Evolutionary conservation across 2,329 filamentous ascomycete species (phyloP), one percentile per base, ranked within the genome.

Genomic region (Dactylellina haptotyla): DNA sequence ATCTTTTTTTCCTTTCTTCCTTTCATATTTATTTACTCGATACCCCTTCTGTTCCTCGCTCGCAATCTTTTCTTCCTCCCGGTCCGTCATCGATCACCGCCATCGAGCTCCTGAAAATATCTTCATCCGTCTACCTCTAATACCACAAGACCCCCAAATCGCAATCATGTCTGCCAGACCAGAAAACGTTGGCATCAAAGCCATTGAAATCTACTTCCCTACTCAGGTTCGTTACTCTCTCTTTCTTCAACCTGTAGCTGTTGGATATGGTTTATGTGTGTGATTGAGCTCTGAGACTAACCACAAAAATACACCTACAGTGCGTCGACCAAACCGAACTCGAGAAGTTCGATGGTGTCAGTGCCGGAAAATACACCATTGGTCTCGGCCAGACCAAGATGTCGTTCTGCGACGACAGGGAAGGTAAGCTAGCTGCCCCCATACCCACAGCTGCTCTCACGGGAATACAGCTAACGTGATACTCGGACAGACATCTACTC

Each of bases 371-470:
- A 84, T 95, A 95, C 86, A 95, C 91, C 80, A 94, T 95, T 83
- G 91, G 91, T 82, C 89, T 95, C 66, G 91, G 91, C 79, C 91
- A 95, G 86, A 94, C 90, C 80, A 92, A 91, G 84, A 95, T 95
- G 91, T 89, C 88, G 85, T 95, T 95, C 84, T 94, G 91, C 82
- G 91, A 95, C 83, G 91, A 95, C 80, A 88, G 90, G 80, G 91
- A 95, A 85, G 91, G 91, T 93, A 81, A 82, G 84, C 32, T n/a
- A n/a, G n/a, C n/a, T n/a, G n/a, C n/a, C n/a, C n/a, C n/a, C n/a
- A n/a, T n/a, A n/a, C n/a, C n/a, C n/a, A n/a, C n/a, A n/a, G n/a
- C n/a, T n/a, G n/a, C n/a, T n/a, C n/a, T n/a, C n/a, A n/a, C n/a
- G n/a, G n/a, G n/a, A n/a, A n/a, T n/a, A n/a, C n/a, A n/a, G n/a